Base-by-base conservation (phyloP, 192 early-diverging fungal genomes). In the Entomortierella lignicola region DNA sequence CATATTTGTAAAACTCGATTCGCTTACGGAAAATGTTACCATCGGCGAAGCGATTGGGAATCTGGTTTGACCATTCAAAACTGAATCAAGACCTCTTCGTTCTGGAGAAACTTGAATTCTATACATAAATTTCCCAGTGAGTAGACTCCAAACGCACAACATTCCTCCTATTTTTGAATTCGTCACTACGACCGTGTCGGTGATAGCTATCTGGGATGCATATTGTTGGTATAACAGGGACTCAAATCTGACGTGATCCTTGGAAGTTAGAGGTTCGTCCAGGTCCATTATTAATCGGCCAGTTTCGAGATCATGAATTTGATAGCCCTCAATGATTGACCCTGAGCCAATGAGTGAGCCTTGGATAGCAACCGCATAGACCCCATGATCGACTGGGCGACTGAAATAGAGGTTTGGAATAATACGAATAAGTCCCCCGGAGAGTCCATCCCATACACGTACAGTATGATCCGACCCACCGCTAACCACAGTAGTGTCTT, bases 391-490 rank as follows among this genome's bases (percentile, higher is more conserved):
- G 7, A 77, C 25, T 0, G 62, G 60, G 26, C 66, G 74, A 2
- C 61, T 52, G 4, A 50, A 37, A 41, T 52, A 77, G 32, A 77
- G 74, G 39, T 64, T 21, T 0, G 74, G 23, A 31, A 77, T 69
- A 13, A 64, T 17, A 5, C 48, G 44, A 18, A 58, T 15, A 0
- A 62, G 31, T 11, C 18, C 18, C 1, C 74, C 74, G 3, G 74
- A 59, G 27, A 64, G 43, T 8, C 66, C 74, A 55, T 77, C 74
- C 74, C 74, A 77, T 6, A 77, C 27, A 12, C 74, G 60, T 8
- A 69, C 54, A 0, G 66, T 77, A 29, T 69, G 66, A 30, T 77
- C 74, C 12, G 74, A 77, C 20, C 74, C 74, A 11, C 74, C 74
- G 27, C 74, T 77, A 18, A 69, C 74, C 2, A 77, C 66, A 0